Evolutionary conservation across 495 filamentous ascomycete genomes (phyloP), one percentile per base, ranked within the genome.

Genomic region (Hypoxylon intermedium): DNA sequence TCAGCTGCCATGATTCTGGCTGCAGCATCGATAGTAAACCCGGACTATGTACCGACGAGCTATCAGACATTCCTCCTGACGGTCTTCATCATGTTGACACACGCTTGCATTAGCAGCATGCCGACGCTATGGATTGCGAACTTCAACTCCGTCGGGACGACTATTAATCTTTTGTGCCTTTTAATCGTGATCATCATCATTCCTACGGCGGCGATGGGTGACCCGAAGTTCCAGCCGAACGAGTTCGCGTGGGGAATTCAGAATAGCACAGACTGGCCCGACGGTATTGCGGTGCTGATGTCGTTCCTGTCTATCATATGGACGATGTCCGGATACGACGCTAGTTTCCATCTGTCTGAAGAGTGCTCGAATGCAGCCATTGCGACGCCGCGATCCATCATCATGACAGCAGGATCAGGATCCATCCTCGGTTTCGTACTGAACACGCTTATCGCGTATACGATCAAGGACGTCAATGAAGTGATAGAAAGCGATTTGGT

Each of bases 391-490:
- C 80, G 89, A 9, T 88, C 89, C n/a, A 92, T 92, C 54, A 82
- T 91, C 19, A 75, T 92, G 65, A 92, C 89, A 9, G 83, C 83
- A 6, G 84, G 74, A 0, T 74, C 87, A 11, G 89, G 89, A 5
- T 89, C 89, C 9, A 52, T 89, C 1, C 77, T 88, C 31, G 89
- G 89, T 52, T 92, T 89, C 84, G 83, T 89, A 61, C 73, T 92
- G 18, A 89, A 92, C 71, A 77, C 91, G 1, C 85, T 91, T 3
- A 88, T 91, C 43, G 89, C 88, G n/a, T 92, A 92, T 69, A 92
- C 89, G 3, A 87, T 92, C 18, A 67, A 84, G 23, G 86, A 90
- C 58, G 88, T 92, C 61, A 72, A 75, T 3, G 77, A 65, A 13
- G 85, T 86, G 13, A 73, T 92, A 2, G 68, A 78, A 13, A 88